These are phyloP conservation scores for Venturia carpophila DNA, from an alignment of 2,329 filamentous ascomycete genomes.

Conservation along the genomic window DNA sequence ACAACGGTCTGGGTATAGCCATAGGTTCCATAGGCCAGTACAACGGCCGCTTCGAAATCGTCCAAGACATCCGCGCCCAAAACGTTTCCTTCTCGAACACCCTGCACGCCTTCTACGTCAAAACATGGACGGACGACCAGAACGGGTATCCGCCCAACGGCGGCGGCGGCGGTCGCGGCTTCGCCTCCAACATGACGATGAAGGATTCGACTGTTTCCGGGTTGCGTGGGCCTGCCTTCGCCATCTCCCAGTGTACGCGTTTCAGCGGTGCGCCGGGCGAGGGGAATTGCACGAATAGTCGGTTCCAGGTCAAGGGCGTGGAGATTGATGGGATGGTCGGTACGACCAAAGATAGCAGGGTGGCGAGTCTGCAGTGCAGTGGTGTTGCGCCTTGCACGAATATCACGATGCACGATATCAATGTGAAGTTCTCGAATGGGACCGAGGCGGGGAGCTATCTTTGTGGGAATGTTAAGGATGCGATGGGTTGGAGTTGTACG, in stretches of 20 bases:
- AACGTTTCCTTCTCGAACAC: constrained; percentile 43
- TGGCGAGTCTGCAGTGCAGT: constrained; percentile 27
- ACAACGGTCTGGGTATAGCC: constrained; percentile 48
- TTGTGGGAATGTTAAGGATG: background rate
- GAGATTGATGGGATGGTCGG: constrained; percentile 27
- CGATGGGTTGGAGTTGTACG: background rate
- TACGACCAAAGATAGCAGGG: constrained; percentile 23
- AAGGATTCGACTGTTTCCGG: constrained; percentile 24
- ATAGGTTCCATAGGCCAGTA: constrained; percentile 53
- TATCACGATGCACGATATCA: constrained; percentile 22
- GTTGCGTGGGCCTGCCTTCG: constrained; percentile 22
- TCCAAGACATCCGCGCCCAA: constrained; percentile 43
- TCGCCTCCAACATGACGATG: constrained; percentile 30
- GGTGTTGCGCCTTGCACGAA: constrained; percentile 25
- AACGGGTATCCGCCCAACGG: constrained; percentile 50
- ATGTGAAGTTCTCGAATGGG: constrained; percentile 18
- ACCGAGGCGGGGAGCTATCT: background rate
- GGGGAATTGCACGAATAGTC: constrained; percentile 34
- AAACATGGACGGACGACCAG: constrained; percentile 50
- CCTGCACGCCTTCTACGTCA: constrained; percentile 45
- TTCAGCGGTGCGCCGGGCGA: constrained; percentile 28
- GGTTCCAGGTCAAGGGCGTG: constrained; percentile 35
- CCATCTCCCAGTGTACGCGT: constrained; percentile 35
- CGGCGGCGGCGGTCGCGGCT: constrained; percentile 48
- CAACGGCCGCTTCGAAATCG: constrained; percentile 39